These are phyloP conservation scores for Cajanus cajan DNA, from an alignment of 306 rosid genomes.

Conservation along the genomic window DNA sequence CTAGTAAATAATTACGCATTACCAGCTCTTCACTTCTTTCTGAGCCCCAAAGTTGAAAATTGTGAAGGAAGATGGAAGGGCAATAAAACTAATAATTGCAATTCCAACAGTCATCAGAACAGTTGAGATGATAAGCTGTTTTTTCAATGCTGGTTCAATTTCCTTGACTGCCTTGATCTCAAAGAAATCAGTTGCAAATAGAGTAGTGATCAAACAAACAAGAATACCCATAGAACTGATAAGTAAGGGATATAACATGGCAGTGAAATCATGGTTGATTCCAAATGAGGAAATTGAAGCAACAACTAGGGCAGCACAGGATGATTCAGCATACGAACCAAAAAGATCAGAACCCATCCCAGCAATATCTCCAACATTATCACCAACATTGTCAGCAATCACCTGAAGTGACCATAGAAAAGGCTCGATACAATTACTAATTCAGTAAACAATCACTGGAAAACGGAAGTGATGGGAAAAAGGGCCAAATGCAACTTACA, in stretches of 20 bases:
- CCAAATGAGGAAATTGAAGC: conserved; percentile 88
- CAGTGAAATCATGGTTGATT: conserved; percentile 68
- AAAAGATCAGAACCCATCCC: conserved; percentile 89
- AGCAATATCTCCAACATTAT: conserved; percentile 84
- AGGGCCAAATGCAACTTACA: conserved; percentile 44
- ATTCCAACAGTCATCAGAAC: conserved; percentile 69
- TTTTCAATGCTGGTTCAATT: conserved; percentile 80
- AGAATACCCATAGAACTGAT: conserved; percentile 73
- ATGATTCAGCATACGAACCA: conserved; percentile 84
- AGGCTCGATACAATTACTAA: not conserved
- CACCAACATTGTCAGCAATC: conserved; percentile 88
- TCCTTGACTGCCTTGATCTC: conserved; percentile 85
- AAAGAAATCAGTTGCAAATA: conserved; percentile 78
- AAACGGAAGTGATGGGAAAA: not conserved
- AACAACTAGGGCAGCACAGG: conserved; percentile 86
- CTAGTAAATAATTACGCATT: not conserved
- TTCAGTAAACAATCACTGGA: not conserved
- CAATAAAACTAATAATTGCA: conserved; percentile 69
- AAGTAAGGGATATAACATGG: conserved; percentile 74
- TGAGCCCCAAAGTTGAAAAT: conserved; percentile 76
- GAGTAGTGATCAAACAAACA: conserved; percentile 73
- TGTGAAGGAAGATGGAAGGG: conserved; percentile 76
- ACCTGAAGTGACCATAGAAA: conserved; percentile 48
- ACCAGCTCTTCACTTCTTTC: conserved; percentile 75
- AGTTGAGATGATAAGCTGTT: conserved; percentile 76